Evolutionary conservation across 495 filamentous ascomycete species (phyloP).

Genomic region (Hyphodiscus hymeniophilus): DNA sequence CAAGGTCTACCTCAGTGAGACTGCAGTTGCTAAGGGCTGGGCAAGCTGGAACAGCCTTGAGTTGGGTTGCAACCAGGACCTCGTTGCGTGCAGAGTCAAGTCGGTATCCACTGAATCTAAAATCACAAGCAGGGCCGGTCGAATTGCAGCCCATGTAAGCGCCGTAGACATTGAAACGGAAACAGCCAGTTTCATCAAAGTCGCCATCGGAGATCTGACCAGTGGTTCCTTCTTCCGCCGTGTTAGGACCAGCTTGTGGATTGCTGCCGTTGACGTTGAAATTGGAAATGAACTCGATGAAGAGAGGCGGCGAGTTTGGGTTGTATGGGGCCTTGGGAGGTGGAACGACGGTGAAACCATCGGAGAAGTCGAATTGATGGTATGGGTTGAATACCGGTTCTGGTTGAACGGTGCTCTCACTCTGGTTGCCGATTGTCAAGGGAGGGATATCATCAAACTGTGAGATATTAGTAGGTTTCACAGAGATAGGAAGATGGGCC

Average conservation of each 20-base stretch:
- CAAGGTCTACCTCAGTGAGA: constrained; percentile 8
- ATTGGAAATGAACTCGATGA: constrained; percentile 22
- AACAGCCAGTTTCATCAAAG: constrained; percentile 18
- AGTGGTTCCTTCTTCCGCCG: constrained; percentile 15
- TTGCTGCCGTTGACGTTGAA: constrained; percentile 14
- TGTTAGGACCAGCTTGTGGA: constrained; percentile 11
- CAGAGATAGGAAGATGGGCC: background rate
- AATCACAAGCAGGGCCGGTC: constrained; percentile 15
- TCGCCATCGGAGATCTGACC: constrained; percentile 20
- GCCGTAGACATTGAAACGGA: constrained; percentile 21
- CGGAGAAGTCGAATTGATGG: constrained; percentile 23
- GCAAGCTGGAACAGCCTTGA: constrained; percentile 10
- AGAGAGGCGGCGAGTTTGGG: constrained; percentile 14
- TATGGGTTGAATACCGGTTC: constrained; percentile 22
- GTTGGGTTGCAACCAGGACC: constrained; percentile 3
- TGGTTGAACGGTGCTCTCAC: constrained; percentile 9
- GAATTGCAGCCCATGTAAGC: constrained; percentile 23
- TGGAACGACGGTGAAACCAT: constrained; percentile 24
- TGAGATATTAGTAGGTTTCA: constrained; percentile 1
- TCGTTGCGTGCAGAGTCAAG: constrained; percentile 1
- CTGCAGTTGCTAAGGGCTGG: constrained; percentile 14
- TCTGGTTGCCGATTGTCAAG: constrained; percentile 6
- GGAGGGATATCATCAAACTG: constrained; percentile 26
- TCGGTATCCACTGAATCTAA: constrained; percentile 16
- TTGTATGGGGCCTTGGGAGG: constrained; percentile 22